Base-by-base conservation (phyloP, 23 red algal genomes). In the Gracilaria gracilis region DNA sequence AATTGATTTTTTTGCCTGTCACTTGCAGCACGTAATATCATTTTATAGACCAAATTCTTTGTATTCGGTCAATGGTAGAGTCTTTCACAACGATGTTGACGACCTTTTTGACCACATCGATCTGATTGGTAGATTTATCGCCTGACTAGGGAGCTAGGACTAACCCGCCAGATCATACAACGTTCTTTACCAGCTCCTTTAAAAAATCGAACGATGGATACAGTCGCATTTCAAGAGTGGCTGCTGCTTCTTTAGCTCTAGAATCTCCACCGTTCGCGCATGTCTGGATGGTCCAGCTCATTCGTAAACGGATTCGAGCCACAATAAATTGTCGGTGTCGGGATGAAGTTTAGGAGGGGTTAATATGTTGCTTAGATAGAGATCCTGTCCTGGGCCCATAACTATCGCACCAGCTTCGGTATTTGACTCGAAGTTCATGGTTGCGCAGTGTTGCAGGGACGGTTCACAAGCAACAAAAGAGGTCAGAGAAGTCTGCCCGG, bases 71-170 rank as follows among this genome's bases (percentile, higher is more conserved):
- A 28, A 77, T 25, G 24, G 40, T 67, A 47, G 70, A 88, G 51
- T 74, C 84, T 75, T 88, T 76, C 2, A 40, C 84, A 17, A 88
- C 64, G 11, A 88, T 54, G 48, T 76, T 54, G 3, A 88, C 37
- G 54, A 88, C 76, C 65, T 88, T 75, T 21, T 88, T 49, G 4
- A 88, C 28, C 7, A 57, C 67, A 15, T 53, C 13, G 8, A 54
- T 50, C 21, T 84, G 80, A 58, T 84, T 16, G 35, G 67, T 46
- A 4, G 15, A 15, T 21, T 84, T n/a, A n/a, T n/a, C n/a, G n/a
- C n/a, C n/a, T n/a, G n/a, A n/a, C n/a, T n/a, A n/a, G n/a, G n/a
- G n/a, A n/a, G 28, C 33, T 6, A 77, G 34, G 9, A 77, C 28
- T 0, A 77, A 6, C 47, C 47, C 72, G 0, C 72, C 36, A 29